Evolutionary conservation across 2,329 filamentous ascomycete species (phyloP), one percentile per base, ranked within the genome.

Genomic region (Nothophaeocryptopus gaeumannii): DNA sequence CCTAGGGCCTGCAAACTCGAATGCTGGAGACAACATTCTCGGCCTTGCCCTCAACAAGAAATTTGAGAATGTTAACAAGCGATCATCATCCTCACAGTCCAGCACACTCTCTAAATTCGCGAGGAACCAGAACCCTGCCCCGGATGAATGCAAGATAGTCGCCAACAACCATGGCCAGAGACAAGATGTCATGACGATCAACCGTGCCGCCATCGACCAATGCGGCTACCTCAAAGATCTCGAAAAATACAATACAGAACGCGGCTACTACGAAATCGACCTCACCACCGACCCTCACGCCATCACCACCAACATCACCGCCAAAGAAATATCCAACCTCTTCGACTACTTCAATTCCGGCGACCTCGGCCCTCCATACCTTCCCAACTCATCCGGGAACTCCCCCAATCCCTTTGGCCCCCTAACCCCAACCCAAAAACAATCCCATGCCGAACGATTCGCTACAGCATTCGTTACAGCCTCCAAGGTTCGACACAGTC

Each of bases 401-500:
- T n/a, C 5, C 45, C 38, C 14, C 26, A 26, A 38, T 14, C 41
- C 39, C 20, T 39, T 32, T 37, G 29, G 15, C 16, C 35, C 40
- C 30, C 29, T 12, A 26, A 47, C 16, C 11, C 16, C 38, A 16
- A 9, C 39, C 39, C 14, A 47, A 15, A 56, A 59, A 45, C 42
- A 45, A 26, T 14, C 26, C 8, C 38, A 47, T n/a, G 53, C 54
- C 2, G 42, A 54, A 20, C 11, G 32, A 5, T 44, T 58, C 39
- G 43, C 42, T 30, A 15, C 34, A 10, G 51, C 55, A 15, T 62
- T 57, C 43, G 42, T 47, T 4, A 48, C 50, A 1, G 58, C 58
- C 1, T 40, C 42, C 30, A 58, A 58, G 26, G 38, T 62, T 14
- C 40, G 54, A 32, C 45, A 57, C 32, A 50, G 39, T 12, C 9